These are phyloP conservation scores for Clarkia xantiana DNA, from an alignment of 345 rosid species.

Conservation along the genomic window DNA sequence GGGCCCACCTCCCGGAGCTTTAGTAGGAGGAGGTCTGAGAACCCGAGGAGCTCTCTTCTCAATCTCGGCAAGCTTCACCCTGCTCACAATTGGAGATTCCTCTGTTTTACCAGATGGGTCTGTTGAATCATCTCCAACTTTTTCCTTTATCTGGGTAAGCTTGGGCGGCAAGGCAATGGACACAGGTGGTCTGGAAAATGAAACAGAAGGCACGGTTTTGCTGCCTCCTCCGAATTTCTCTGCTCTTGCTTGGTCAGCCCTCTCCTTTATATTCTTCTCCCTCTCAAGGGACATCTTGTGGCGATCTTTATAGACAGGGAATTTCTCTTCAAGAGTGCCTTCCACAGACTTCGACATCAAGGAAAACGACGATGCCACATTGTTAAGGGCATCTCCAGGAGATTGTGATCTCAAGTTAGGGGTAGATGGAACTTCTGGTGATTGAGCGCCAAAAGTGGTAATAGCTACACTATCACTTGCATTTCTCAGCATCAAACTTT, in stretches of 20 bases:
- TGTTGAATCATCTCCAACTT: conserved; percentile 24
- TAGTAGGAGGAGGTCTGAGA: conserved; percentile 89
- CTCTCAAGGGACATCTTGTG: conserved; percentile 84
- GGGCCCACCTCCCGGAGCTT: conserved; percentile 26
- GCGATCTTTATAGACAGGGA: conserved; percentile 85
- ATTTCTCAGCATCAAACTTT: conserved; percentile 76
- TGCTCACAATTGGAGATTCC: conserved; percentile 44
- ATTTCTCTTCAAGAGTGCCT: conserved; percentile 64
- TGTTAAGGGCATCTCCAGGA: conserved; percentile 41
- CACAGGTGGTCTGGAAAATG: conserved; percentile 12
- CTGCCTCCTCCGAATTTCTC: conserved; percentile 36
- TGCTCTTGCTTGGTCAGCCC: conserved; percentile 72
- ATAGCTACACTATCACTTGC: conserved; percentile 69
- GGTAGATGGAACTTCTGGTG: conserved; percentile 30
- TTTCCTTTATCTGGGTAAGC: conserved; percentile 75
- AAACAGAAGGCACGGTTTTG: conserved; percentile 8
- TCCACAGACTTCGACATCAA: conserved; percentile 87
- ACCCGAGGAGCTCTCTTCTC: conserved; percentile 83
- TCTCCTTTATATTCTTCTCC: conserved; percentile 73
- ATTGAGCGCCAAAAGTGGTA: conserved; percentile 64
- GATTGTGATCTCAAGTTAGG: conserved; percentile 47
- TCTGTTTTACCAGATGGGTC: conserved; percentile 36
- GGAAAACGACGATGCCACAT: conserved; percentile 62
- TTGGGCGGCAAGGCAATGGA: conserved; percentile 43
- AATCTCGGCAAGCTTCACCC: conserved; percentile 54